Percentiles rank a stretch among this genome's conserved stretches.
Evolutionary conservation across 768 basidiomycete species (phyloP).

Genomic region (Tremella fuciformis): DNA sequence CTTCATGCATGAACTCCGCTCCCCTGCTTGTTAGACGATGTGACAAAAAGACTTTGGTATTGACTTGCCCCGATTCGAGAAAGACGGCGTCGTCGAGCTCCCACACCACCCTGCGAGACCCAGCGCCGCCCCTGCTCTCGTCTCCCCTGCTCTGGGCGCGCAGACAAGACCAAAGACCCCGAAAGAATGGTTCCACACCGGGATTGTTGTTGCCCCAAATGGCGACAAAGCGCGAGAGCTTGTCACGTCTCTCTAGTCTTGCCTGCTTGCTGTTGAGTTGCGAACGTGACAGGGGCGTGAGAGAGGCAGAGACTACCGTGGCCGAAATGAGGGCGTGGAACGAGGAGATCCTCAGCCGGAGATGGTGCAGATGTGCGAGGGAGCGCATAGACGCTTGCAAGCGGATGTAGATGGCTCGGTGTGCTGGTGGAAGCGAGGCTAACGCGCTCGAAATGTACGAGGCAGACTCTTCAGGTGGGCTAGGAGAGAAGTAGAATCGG

Average conservation of each 20-base stretch:
- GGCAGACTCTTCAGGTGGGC: conserved; percentile 32
- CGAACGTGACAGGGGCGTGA: conserved; percentile 70
- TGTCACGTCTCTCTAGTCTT: conserved; percentile 72
- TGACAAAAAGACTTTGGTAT: background rate
- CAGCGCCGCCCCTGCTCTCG: conserved; percentile 71
- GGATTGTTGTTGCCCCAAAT: conserved; percentile 76
- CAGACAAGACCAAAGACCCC: conserved; percentile 72
- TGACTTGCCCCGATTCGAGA: conserved; percentile 83
- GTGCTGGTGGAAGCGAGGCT: conserved; percentile 72
- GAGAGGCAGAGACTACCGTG: conserved; percentile 73
- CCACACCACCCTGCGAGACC: conserved; percentile 71
- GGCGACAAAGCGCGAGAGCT: conserved; percentile 69
- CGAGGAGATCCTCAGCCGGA: conserved; percentile 72
- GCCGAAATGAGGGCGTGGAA: conserved; percentile 79
- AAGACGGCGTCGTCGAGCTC: conserved; percentile 92
- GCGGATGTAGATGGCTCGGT: conserved; percentile 80
- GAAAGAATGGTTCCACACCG: conserved; percentile 84
- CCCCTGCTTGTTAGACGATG: conserved; percentile 59
- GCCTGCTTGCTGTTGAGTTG: conserved; percentile 66
- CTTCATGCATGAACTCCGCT: conserved; percentile 91
- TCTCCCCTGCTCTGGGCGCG: conserved; percentile 77
- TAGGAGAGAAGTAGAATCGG: conserved; percentile 35
- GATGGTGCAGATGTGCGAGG: conserved; percentile 76
- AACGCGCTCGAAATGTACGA: conserved; percentile 73
- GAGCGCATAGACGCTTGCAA: conserved; percentile 82